Conservation (phyloP, 2,329 filamentous ascomycete species). For the Aspergillus viridinutans region DNA sequence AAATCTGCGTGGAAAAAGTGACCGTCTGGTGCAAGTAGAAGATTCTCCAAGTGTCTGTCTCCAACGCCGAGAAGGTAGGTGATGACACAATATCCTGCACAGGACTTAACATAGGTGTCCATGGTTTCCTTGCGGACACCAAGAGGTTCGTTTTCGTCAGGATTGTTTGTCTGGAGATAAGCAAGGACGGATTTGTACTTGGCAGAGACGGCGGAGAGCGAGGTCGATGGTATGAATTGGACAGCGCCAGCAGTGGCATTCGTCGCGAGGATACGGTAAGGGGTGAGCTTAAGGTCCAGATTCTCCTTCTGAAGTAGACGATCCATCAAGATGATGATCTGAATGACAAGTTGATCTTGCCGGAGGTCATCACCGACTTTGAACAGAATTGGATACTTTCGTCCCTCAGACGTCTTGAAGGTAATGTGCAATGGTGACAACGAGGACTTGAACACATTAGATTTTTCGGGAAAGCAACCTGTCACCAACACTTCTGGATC, state of each 20-base stretch:
- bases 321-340: constrained; percentile 97
- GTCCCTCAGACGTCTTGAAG: constrained; percentile 74
- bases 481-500: constrained; percentile 78
- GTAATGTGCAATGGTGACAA: constrained; percentile 85
- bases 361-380: constrained; percentile 95
- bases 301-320: constrained; percentile 93
- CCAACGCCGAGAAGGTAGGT: constrained; percentile 96
- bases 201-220: constrained; percentile 73
- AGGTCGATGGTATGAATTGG: constrained; percentile 86
- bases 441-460: constrained; percentile 92
- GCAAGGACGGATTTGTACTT: constrained; percentile 77
- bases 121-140: constrained; percentile 88
- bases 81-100: constrained; percentile 96
- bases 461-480: constrained; percentile 77
- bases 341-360: constrained; percentile 95
- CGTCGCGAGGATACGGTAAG: constrained; percentile 94
- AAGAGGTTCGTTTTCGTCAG: constrained; percentile 73
- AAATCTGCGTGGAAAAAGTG: constrained; percentile 99
- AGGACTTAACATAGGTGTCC: constrained; percentile 93
- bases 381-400: constrained; percentile 88
- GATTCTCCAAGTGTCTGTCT: constrained; percentile 91
- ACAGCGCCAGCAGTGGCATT: constrained; percentile 84
- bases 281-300: constrained; percentile 86
- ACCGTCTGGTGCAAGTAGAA: constrained; percentile 81
- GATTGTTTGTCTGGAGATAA: constrained; percentile 85